A percentile compares a stretch with the other conserved stretches of the same genome.
phyloP scores from a whole-genome alignment of 2,329 filamentous ascomycete species.

The Xenoacremonium recifei region DNA sequence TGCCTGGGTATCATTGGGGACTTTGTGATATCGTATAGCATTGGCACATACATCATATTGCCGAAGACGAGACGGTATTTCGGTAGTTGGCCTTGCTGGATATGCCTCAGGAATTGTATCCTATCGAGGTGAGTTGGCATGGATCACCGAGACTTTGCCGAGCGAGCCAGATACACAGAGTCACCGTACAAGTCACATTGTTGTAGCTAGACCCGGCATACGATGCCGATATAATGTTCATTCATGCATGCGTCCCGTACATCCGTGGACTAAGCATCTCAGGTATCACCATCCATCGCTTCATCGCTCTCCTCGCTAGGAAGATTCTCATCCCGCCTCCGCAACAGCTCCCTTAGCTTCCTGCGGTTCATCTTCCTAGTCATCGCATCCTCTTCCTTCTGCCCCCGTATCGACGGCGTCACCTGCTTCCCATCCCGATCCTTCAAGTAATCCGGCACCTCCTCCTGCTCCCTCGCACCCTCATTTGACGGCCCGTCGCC shows the following conservation, averaged over 20 bases:
- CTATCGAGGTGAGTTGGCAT: background rate
- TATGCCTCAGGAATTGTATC: background rate
- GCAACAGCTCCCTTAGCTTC: constrained; percentile 42
- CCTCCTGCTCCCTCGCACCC: constrained; percentile 25
- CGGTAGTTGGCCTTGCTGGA: no score
- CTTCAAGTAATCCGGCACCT: constrained; percentile 50
- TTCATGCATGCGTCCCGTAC: no score
- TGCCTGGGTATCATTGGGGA: no score
- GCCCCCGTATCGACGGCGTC: constrained; percentile 55
- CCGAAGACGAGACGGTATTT: no score
- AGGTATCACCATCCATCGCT: constrained; percentile 14
- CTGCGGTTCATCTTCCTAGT: constrained; percentile 44
- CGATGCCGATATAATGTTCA: no score
- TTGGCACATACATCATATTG: no score
- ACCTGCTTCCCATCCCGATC: constrained; percentile 53
- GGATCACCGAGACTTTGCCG: background rate
- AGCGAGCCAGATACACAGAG: no score
- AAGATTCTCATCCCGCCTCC: constrained; percentile 45
- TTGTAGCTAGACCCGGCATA: no score
- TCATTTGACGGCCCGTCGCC: constrained; percentile 60
- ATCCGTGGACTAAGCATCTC: no score
- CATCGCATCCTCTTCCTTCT: constrained; percentile 47
- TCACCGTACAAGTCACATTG: no score
- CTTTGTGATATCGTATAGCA: no score
- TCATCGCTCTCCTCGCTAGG: constrained; percentile 40